These are phyloP conservation scores for Carex sylvatica DNA, from an alignment of 202 grass and related monocot species.

Conservation along the genomic window DNA sequence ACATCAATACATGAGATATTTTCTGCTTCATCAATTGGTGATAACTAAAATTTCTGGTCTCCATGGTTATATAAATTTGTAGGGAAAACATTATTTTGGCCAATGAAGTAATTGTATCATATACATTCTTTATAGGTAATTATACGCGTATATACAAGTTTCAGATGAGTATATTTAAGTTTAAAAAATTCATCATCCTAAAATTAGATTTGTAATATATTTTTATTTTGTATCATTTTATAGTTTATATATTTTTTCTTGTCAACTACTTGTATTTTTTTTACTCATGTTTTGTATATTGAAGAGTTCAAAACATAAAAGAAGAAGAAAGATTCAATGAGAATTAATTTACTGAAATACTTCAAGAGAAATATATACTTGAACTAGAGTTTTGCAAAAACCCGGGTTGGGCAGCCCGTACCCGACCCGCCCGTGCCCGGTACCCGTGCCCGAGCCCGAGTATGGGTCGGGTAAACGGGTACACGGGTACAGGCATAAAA, in stretches of 20 bases:
- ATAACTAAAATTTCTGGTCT: background rate
- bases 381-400: no score
- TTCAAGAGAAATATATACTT: background rate
- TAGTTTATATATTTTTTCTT: background rate
- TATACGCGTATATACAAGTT: background rate
- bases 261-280: no score
- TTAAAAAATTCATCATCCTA: background rate
- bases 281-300: no score
- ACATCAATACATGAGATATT: background rate
- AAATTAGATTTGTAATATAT: background rate
- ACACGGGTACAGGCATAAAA: no score
- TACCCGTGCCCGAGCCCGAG: no score
- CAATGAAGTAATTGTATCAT: background rate
- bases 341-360: background rate
- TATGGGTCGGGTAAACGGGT: no score
- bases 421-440: no score
- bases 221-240: background rate
- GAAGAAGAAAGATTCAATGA: background rate
- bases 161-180: background rate
- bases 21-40: background rate
- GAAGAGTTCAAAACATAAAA: no score
- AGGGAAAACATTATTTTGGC: background rate
- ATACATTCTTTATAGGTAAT: background rate
- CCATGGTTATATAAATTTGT: background rate
- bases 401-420: no score